Conservation (phyloP, 2,329 filamentous ascomycete species). For the Colletotrichum cereale region DNA sequence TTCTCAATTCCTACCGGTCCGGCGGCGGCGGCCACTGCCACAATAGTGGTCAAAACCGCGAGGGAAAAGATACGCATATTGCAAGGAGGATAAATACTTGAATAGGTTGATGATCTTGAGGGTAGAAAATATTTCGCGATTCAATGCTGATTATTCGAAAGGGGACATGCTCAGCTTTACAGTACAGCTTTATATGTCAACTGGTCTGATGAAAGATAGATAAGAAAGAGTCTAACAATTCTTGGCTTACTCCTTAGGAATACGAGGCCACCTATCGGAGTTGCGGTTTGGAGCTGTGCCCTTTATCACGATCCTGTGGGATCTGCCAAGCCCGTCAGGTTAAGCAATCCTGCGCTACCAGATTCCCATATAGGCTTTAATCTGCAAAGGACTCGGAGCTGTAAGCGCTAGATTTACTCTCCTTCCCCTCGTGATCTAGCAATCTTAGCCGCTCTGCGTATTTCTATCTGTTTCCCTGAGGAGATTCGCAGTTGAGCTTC, state of each 20-base stretch:
- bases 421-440: conserved; percentile 17
- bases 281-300: background rate
- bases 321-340: conserved; percentile 10
- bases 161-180: background rate
- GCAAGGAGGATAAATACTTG: too few relatives aligned
- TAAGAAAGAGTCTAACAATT: background rate
- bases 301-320: conserved; percentile 7
- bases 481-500: too few relatives aligned
- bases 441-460: too few relatives aligned
- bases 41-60: background rate
- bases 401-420: background rate
- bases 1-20: background rate
- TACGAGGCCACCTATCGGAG: conserved; percentile 1
- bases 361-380: conserved; percentile 14
- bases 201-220: background rate
- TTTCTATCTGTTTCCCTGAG: background rate
- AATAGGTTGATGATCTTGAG: too few relatives aligned
- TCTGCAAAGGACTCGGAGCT: background rate
- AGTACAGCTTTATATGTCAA: background rate
- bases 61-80: conserved; percentile 1
- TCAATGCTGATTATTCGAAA: background rate
- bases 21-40: background rate
- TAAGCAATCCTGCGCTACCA: background rate
- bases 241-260: background rate
- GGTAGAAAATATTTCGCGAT: background rate